Evolutionary conservation across 164 flowering plant genomes (phyloP).

Genomic region (Litsea cubeba): DNA sequence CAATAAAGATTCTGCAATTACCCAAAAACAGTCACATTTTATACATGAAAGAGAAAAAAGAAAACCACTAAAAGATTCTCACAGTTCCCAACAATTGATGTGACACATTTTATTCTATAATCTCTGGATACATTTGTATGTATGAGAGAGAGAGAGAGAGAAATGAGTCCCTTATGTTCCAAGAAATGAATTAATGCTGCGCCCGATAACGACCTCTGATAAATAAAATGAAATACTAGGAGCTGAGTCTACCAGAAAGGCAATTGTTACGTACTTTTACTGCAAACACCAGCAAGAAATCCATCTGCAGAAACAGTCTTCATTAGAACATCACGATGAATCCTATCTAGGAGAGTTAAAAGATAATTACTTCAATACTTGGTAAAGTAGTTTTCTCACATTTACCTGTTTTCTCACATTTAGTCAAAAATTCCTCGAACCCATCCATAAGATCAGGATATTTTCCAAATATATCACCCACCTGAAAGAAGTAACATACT

Average conservation of each 20-base stretch:
- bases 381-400: neutral
- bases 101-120: neutral
- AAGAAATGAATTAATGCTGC: neutral
- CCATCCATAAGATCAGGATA: constrained; percentile 80
- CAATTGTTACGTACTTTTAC: constrained; percentile 51
- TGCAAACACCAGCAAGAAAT: constrained; percentile 58
- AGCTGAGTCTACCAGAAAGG: too few relatives aligned
- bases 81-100: neutral
- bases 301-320: constrained; percentile 54
- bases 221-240: too few relatives aligned
- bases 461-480: constrained; percentile 61
- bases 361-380: neutral
- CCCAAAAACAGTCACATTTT: neutral
- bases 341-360: neutral
- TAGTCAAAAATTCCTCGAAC: constrained; percentile 60
- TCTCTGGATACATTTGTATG: neutral
- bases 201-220: neutral
- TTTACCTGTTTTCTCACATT: constrained; percentile 67
- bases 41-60: neutral
- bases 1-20: constrained; percentile 48
- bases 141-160: too few relatives aligned
- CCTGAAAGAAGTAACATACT: constrained; percentile 29
- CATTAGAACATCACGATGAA: constrained; percentile 19
- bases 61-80: neutral
- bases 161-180: neutral